phyloP scores from a whole-genome alignment of 495 filamentous ascomycete species.

The Ascodesmis nigricans region DNA sequence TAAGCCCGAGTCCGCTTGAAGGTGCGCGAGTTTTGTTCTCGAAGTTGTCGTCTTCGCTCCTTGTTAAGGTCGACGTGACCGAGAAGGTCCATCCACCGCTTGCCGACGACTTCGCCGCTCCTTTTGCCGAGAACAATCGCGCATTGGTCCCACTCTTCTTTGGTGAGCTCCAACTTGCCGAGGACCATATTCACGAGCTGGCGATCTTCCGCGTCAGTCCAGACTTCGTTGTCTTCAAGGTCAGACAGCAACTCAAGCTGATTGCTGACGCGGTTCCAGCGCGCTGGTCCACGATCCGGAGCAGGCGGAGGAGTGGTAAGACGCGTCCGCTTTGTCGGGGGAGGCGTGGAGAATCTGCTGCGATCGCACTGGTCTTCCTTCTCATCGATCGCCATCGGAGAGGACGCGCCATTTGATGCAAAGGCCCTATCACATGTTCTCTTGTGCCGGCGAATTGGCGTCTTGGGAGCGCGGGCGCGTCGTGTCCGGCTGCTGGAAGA shows the following conservation, averaged over 20 bases:
- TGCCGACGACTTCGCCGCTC: conserved; percentile 41
- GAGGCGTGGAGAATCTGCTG: too few species aligned
- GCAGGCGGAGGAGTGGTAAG: conserved; percentile 18
- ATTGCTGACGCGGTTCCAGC: neutral
- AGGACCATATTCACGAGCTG: conserved; percentile 51
- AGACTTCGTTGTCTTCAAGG: conserved; percentile 27
- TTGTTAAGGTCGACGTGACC: conserved; percentile 1
- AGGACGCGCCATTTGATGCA: too few species aligned
- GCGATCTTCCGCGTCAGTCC: conserved; percentile 48
- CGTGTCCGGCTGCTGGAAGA: too few species aligned
- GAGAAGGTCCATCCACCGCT: conserved; percentile 35
- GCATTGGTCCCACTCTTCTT: conserved; percentile 61
- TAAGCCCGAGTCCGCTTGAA: conserved; percentile 16
- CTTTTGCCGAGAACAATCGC: conserved; percentile 41
- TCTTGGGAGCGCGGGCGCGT: too few species aligned
- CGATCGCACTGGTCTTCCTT: too few species aligned
- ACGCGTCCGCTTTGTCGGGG: too few species aligned
- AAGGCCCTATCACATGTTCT: too few species aligned
- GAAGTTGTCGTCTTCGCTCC: too few species aligned
- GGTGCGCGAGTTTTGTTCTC: too few species aligned
- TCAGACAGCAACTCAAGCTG: conserved; percentile 13
- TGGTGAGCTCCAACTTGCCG: conserved; percentile 49
- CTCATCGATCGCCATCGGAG: too few species aligned
- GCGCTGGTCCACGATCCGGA: conserved; percentile 15
- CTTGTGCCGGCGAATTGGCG: too few species aligned